A percentile compares a stretch with the other conserved stretches of the same genome.
Conservation (phyloP, 2,329 filamentous ascomycete genomes). For the Zelopaecilomyces penicillatus region DNA sequence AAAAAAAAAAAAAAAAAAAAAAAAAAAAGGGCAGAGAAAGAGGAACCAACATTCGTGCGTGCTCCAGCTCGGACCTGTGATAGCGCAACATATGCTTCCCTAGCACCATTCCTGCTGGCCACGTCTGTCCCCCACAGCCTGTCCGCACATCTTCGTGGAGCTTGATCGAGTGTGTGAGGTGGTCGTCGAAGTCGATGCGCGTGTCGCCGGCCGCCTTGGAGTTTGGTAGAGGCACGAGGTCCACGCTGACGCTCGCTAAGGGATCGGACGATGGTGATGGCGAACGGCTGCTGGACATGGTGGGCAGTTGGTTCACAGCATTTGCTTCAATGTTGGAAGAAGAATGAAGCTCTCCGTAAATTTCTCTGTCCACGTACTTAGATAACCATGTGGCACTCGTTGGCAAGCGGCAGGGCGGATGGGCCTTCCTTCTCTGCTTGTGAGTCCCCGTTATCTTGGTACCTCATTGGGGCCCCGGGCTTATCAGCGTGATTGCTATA, state of each 20-base stretch:
- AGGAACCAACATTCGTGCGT: constrained; percentile 62
- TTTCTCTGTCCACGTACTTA: too few species aligned
- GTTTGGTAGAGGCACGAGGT: constrained; percentile 49
- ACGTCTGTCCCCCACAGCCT: constrained; percentile 88
- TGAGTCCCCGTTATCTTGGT: too few species aligned
- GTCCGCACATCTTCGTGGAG: constrained; percentile 79
- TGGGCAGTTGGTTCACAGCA: neutral
- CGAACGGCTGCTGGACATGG: constrained; percentile 17
- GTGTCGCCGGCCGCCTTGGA: constrained; percentile 48
- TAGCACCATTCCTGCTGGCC: constrained; percentile 88
- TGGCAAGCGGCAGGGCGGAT: too few species aligned
- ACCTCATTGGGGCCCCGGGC: too few species aligned
- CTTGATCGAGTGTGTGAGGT: constrained; percentile 60
- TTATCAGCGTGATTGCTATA: too few species aligned
- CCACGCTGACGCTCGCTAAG: constrained; percentile 40
- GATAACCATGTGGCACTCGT: too few species aligned
- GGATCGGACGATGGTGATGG: constrained; percentile 43
- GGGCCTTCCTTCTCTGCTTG: too few species aligned
- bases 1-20: constrained; percentile 3
- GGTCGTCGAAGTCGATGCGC: constrained; percentile 59
- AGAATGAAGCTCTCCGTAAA: too few species aligned
- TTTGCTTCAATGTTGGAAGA: neutral
- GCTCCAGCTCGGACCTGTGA: constrained; percentile 52
- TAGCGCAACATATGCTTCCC: constrained; percentile 77
- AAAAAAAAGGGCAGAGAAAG: constrained; percentile 8